Evolutionary conservation across 805 yeast genomes (phyloP), one percentile per base, ranked within the genome.

Genomic region (Isabelozyma gotoi): DNA sequence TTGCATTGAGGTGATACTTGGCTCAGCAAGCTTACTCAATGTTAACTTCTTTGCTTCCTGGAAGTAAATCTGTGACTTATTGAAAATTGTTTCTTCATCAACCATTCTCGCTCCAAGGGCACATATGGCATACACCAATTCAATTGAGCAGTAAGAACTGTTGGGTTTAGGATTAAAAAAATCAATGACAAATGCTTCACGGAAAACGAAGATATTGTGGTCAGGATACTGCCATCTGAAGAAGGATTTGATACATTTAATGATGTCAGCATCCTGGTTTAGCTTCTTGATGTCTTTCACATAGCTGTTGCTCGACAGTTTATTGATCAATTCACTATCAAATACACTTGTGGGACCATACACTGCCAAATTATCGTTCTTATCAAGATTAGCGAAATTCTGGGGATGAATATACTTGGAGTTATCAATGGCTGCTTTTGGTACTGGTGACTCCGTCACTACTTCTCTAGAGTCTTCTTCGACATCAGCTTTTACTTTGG

Each of bases 161-260:
- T 71, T 67, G 14, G 73, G 67, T 16, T 73, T 73, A 19, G 84
- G 83, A 51, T 78, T 71, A 57, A 80, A 81, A 56, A 81, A 81
- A 41, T 82, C 86, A 39, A 69, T 68, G 20, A 82, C 60, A 52
- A 82, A 81, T 12, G 83, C 78, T 49, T 82, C 88, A 44, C 87
- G 63, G 53, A 78, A 82, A 14, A 82, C 72, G 51, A 80, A 82
- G 65, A 78, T 73, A 51, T 79, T 78, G 48, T 78, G 74, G 48
- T 82, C 86, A 3, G 86, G 86, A 49, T 82, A 82, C 46, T 78
- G 76, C 82, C 84, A 81, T n/a, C 73, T 73, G 57, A 81, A 82
- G 55, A 82, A 72, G 14, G 71, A 57, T 50, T 67, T 61, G 33
- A 69, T 42, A 49, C 74, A 70, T 37, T 66, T 68, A 41, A 70